Conservation (phyloP, 1,284 basidiomycete genomes). For the Ustilago bromivora region DNA sequence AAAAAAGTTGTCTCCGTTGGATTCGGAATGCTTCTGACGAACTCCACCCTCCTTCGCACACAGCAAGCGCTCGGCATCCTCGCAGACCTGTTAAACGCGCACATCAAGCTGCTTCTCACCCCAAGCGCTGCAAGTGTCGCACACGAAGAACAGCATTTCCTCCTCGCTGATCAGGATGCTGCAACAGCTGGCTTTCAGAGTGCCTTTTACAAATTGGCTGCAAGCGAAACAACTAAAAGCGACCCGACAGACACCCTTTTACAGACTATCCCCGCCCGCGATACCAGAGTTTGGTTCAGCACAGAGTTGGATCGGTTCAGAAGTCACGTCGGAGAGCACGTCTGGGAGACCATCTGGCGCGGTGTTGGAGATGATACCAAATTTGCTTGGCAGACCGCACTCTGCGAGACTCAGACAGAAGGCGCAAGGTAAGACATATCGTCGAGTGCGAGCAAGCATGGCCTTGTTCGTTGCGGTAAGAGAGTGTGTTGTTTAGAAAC, state of each 20-base stretch:
- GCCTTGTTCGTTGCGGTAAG: no score
- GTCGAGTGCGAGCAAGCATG: no score
- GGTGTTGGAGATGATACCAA: slow-evolving; percentile 12
- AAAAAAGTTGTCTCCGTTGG: slow-evolving; percentile 88
- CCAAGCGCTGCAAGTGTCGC: slow-evolving; percentile 77
- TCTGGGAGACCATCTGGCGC: slow-evolving; percentile 11
- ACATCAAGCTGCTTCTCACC: slow-evolving; percentile 77
- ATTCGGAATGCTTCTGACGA: slow-evolving; percentile 78
- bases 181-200: slow-evolving; percentile 80
- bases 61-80: slow-evolving; percentile 73
- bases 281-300: slow-evolving; percentile 27
- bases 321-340: slow-evolving; percentile 5
- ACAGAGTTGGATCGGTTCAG: not conserved
- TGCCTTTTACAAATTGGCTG: slow-evolving; percentile 88
- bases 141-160: slow-evolving; percentile 76
- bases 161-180: slow-evolving; percentile 87
- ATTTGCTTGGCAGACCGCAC: slow-evolving; percentile 9
- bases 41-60: slow-evolving; percentile 75
- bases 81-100: slow-evolving; percentile 70
- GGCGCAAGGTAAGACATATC: not conserved
- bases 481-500: no score
- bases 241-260: slow-evolving; percentile 11
- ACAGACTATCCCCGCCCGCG: not conserved
- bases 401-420: not conserved
- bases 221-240: slow-evolving; percentile 72